Base-by-base conservation (phyloP, 2,329 filamentous ascomycete species). In the Myriosclerotinia duriaeana region DNA sequence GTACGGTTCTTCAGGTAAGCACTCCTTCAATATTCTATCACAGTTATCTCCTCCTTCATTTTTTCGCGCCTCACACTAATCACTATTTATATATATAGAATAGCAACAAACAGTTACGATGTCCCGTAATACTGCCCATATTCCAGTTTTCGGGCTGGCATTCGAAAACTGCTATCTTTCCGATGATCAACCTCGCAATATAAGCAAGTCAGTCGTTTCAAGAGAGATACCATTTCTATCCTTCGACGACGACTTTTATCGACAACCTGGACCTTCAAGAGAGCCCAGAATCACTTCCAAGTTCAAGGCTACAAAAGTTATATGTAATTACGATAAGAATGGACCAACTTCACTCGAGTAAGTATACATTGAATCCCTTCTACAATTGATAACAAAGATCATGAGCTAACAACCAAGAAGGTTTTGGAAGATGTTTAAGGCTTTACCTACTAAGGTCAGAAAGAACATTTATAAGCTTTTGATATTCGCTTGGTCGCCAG, bases 401-500 rank as follows among this genome's bases (percentile, higher is more conserved):
- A 7, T 26, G 8, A 8, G 22, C 58, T 60, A 40, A 60, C n/a
- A 20, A 5, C 2, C 30, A 50, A 8, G 6, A 5, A 60, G 58
- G 26, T 60, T 60, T 34, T 60, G 58, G 58, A 50, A 50, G 9
- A 17, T 50, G 3, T 60, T 60, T 0, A 60, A 50, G n/a, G 50
- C n/a, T 15, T 14, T 60, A n/a, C 58, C 58, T 26, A 17, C 22
- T 2, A 34, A 48, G 12, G 7, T 60, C 14, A 12, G 58, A 60
- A 50, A 40, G n/a, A 60, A 22, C 1, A 60, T 60, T 7, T 50
- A 60, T 9, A 60, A 26, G 34, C 34, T 60, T 36, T 22, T 60
- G 12, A 60, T 60, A 7, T 60, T 60, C 30, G 44, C 58, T 26
- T 60, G 44, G 58, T 60, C 58, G 3, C 58, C 44, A 20, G 58